Evolutionary conservation across 805 yeast species (phyloP), one percentile per base, ranked within the genome.

Genomic region (Candida qinlingensis): DNA sequence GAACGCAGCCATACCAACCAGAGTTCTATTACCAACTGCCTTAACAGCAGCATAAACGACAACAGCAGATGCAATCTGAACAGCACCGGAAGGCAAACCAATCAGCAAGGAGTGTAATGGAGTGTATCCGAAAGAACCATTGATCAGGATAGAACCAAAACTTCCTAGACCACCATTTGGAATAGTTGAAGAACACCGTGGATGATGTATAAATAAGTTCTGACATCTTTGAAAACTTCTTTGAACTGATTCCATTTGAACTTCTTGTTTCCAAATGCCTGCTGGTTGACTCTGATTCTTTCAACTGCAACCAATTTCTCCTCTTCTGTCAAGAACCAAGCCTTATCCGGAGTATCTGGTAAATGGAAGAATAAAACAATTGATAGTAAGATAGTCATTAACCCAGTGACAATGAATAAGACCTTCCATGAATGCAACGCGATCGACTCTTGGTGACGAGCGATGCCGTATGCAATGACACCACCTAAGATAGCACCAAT

Each of bases 351-450:
- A 34, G 68, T 62, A 54, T 79, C 81, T 12, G 87, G 87, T 46
- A 77, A 53, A 40, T 63, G 62, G 50, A 80, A 69, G 9, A 73
- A 46, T 9, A 75, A 45, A 8, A 31, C 34, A 6, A 85, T 86
- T 11, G 36, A 34, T 12, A 79, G 57, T 9, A 74, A 57, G 6
- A 81, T 62, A 3, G 88, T 82, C 48, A 80, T 70, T 7, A 71
- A 60, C 12, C 94, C 95, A 39, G 78, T 73, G 31, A 83, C 69
- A 42, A 85, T 65, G 59, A 75, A 85, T 4, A 82, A 61, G 11
- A 79, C 61, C 58, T 76, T 80, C 91, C 91, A 86, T 4, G 83
- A 70, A 3, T 64, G 69, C 5, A 80, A 63, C 29, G 69, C 45
- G 61, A 71, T 77, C 7, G 59, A 45, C n/a, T 61, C 65, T 11